phyloP scores from a whole-genome alignment of 805 yeast species.

The Hanseniaspora meyeri region DNA sequence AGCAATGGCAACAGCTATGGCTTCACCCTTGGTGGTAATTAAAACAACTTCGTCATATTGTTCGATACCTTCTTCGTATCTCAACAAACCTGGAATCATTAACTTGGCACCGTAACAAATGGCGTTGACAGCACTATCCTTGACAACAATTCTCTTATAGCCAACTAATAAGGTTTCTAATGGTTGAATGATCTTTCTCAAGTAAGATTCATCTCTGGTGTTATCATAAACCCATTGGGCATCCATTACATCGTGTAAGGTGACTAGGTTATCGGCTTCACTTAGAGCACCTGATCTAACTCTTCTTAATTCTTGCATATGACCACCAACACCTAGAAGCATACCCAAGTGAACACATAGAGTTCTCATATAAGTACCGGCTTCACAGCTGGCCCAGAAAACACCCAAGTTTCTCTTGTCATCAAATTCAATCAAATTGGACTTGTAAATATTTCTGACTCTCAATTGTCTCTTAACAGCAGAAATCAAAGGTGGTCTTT shows the following conservation, averaged over 20 bases:
- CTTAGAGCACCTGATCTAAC: conserved; percentile 93
- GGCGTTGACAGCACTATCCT: conserved; percentile 91
- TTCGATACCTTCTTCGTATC: conserved; percentile 96
- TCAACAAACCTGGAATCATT: conserved; percentile 95
- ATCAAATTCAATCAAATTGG: conserved; percentile 90
- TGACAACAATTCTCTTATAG: conserved; percentile 91
- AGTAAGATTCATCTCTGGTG: conserved; percentile 89
- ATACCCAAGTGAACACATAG: conserved; percentile 97
- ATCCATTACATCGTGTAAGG: conserved; percentile 93
- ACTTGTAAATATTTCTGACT: conserved; percentile 94
- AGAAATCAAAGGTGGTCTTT: conserved; percentile 96
- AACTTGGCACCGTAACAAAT: conserved; percentile 98
- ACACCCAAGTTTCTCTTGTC: conserved; percentile 94
- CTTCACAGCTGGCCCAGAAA: conserved; percentile 99
- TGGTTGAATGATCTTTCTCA: conserved; percentile 88
- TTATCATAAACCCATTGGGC: conserved; percentile 98
- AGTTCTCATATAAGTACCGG: conserved; percentile 99
- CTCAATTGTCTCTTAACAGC: conserved; percentile 98
- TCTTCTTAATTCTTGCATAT: conserved; percentile 99
- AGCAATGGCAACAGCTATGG: conserved; percentile 94
- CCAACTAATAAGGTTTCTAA: conserved; percentile 87
- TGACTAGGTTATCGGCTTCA: conserved; percentile 83
- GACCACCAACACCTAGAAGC: conserved; percentile 97
- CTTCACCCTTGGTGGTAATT: conserved; percentile 98
- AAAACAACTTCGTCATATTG: conserved; percentile 94